A percentile compares a stretch with the other conserved stretches of the same genome.
Conservation (phyloP, 2,329 filamentous ascomycete genomes). For the Alternaria sp. region DNA sequence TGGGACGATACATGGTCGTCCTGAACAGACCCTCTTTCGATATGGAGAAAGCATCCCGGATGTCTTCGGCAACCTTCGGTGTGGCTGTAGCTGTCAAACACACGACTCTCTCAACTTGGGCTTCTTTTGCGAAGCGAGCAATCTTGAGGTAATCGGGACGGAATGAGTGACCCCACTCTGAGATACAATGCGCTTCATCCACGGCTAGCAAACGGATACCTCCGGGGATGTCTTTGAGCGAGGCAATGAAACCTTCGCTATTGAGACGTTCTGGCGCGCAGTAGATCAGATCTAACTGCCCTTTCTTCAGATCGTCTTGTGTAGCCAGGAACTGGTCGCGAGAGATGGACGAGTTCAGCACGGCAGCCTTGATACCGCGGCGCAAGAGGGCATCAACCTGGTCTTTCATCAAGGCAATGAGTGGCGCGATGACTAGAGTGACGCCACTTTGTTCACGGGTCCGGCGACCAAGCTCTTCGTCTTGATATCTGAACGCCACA, state of each 20-base stretch:
- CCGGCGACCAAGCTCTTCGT: slow-evolving; percentile 31
- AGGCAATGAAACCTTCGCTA: slow-evolving; percentile 69
- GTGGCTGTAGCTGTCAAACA: slow-evolving; percentile 91
- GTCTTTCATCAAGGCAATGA: slow-evolving; percentile 95
- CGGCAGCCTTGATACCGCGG: slow-evolving; percentile 76
- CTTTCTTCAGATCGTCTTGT: slow-evolving; percentile 69
- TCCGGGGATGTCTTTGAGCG: slow-evolving; percentile 69
- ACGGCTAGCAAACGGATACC: slow-evolving; percentile 85
- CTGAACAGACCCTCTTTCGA: slow-evolving; percentile 66
- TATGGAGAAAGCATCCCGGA: slow-evolving; percentile 86
- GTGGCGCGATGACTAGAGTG: slow-evolving; percentile 87
- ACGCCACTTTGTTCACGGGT: slow-evolving; percentile 74
- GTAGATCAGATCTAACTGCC: slow-evolving; percentile 80
- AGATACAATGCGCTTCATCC: slow-evolving; percentile 95
- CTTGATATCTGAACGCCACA: slow-evolving; percentile 51
- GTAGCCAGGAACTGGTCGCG: slow-evolving; percentile 64
- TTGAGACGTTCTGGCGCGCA: slow-evolving; percentile 96
- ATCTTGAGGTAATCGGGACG: slow-evolving; percentile 88
- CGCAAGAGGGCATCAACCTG: slow-evolving; percentile 80
- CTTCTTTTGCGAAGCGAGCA: slow-evolving; percentile 73
- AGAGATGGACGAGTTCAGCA: slow-evolving; percentile 71
- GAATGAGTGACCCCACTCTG: slow-evolving; percentile 97
- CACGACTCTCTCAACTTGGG: slow-evolving; percentile 78
- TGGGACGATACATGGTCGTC: slow-evolving; percentile 65
- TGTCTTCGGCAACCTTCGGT: slow-evolving; percentile 74